Base-by-base conservation (phyloP, 2,329 filamentous ascomycete species). In the Colletotrichum sp. region DNA sequence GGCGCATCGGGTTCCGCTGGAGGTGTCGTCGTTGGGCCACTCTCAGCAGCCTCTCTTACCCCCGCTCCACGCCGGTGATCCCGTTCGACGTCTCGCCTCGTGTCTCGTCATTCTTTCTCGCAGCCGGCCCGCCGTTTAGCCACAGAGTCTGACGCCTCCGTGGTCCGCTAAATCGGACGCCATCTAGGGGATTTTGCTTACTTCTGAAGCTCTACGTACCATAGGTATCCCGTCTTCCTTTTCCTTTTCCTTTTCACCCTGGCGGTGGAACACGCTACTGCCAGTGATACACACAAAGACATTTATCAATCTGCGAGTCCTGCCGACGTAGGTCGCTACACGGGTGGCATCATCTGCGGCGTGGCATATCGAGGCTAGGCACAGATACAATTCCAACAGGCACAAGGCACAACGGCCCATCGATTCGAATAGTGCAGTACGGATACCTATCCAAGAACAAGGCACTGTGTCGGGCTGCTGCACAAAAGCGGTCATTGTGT, bases 401-500 rank as follows among this genome's bases (percentile, higher is more conserved):
- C 18, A 61, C 9, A 12, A 43, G 36, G 36, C 36, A 43, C 36
- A 43, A 43, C 38, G 8, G 38, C 38, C 38, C 38, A n/a, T 43
- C 38, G 16, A n/a, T 10, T 43, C 38, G 38, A 43, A n/a, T 43
- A 43, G 38, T n/a, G 38, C 38, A 43, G 38, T 43, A n/a, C 18
- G 38, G 36, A 43, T 18, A 10, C 28, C 15, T 32, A 34, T 28
- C 28, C 66, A n/a, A 68, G 52, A 68, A 72, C 67, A 65, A 74
- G 48, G 60, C 26, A 55, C 28, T n/a, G n/a, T 28, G 57, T 13
- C 73, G 71, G 55, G 38, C n/a, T 32, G 34, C 55, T 75, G 72
- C 72, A 67, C 61, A 67, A 67, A 72, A 63, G 61, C 68, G 68
- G 71, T 55, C 65, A 73, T 73, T 69, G 43, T 71, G 60, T 71